phyloP scores from a whole-genome alignment of 2,329 filamentous ascomycete species.

The Diaporthe sp. region DNA sequence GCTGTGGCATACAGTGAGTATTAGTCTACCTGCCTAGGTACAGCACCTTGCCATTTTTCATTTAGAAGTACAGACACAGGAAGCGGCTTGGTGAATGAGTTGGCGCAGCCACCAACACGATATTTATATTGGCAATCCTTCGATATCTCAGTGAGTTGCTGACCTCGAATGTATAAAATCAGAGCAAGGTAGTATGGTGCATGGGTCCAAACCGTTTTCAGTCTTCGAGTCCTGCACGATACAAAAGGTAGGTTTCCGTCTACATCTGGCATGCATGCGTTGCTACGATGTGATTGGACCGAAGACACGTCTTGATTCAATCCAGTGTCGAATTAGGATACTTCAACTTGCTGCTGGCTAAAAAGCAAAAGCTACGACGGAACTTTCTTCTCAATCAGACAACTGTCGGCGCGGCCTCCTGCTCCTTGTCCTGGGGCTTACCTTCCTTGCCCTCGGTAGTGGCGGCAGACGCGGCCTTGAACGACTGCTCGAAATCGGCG shows the following conservation, averaged over 20 bases:
- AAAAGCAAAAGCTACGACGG: neutral
- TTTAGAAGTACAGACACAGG: too few relatives aligned
- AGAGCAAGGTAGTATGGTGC: neutral
- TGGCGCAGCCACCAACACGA: neutral
- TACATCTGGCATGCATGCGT: too few relatives aligned
- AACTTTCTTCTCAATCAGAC: slow-evolving; percentile 45
- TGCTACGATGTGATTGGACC: neutral
- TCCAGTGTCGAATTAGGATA: neutral
- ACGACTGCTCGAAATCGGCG: slow-evolving; percentile 93
- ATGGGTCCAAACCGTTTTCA: neutral
- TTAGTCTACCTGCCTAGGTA: too few relatives aligned
- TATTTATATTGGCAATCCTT: too few relatives aligned
- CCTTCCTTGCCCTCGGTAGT: slow-evolving; percentile 52
- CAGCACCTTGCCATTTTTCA: neutral
- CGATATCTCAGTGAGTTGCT: neutral
- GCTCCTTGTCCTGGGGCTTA: slow-evolving; percentile 52
- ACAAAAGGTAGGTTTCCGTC: neutral
- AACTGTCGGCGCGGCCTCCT: slow-evolving; percentile 56
- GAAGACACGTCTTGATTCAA: neutral
- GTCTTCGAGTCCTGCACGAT: neutral
- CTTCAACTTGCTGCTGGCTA: neutral
- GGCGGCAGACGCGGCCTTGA: slow-evolving; percentile 71
- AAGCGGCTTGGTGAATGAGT: neutral
- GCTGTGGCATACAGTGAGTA: neutral
- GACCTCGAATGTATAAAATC: neutral